A percentile compares a stretch with the other conserved stretches of the same genome.
Conservation (phyloP, 2,329 filamentous ascomycete genomes). For the Phaeosphaeriaceae sp. region DNA sequence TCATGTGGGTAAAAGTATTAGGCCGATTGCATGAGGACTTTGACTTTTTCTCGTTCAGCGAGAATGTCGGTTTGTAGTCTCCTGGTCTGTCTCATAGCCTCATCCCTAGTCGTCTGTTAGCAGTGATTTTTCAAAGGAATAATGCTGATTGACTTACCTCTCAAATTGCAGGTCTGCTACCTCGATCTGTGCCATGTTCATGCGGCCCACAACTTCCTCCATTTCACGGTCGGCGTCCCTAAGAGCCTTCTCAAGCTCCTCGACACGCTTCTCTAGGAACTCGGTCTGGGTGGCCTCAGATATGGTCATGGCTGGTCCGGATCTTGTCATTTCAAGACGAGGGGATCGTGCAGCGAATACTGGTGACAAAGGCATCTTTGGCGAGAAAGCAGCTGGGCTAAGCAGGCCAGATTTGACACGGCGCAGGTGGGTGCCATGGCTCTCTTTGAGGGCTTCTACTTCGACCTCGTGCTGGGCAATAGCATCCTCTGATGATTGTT, state of each 20-base stretch:
- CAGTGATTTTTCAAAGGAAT: background rate
- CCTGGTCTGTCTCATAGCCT: slow-evolving; percentile 73
- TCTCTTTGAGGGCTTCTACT: slow-evolving; percentile 75
- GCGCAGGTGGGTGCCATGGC: slow-evolving; percentile 76
- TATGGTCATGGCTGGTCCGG: slow-evolving; percentile 64
- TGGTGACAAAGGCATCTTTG: slow-evolving; percentile 67
- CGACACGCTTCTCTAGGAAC: slow-evolving; percentile 76
- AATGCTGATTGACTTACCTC: slow-evolving; percentile 49
- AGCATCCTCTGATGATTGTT: slow-evolving; percentile 84
- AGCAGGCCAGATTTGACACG: slow-evolving; percentile 66
- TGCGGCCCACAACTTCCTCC: slow-evolving; percentile 80
- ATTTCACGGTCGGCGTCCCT: slow-evolving; percentile 79
- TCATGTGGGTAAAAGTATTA: slow-evolving; percentile 16
- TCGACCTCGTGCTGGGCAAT: slow-evolving; percentile 87
- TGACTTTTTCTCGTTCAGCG: slow-evolving; percentile 66
- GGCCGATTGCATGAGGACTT: slow-evolving; percentile 52
- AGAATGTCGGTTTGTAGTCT: slow-evolving; percentile 72
- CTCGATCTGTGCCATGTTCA: slow-evolving; percentile 84
- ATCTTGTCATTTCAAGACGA: slow-evolving; percentile 66
- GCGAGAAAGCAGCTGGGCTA: slow-evolving; percentile 59
- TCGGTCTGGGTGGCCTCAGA: slow-evolving; percentile 76
- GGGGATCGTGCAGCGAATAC: slow-evolving; percentile 66
- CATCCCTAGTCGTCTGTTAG: slow-evolving; percentile 60
- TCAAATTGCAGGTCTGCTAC: slow-evolving; percentile 79
- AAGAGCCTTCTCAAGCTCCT: slow-evolving; percentile 83